Evolutionary conservation across 2,329 filamentous ascomycete genomes (phyloP).

Genomic region (Monosporascus ibericus): DNA sequence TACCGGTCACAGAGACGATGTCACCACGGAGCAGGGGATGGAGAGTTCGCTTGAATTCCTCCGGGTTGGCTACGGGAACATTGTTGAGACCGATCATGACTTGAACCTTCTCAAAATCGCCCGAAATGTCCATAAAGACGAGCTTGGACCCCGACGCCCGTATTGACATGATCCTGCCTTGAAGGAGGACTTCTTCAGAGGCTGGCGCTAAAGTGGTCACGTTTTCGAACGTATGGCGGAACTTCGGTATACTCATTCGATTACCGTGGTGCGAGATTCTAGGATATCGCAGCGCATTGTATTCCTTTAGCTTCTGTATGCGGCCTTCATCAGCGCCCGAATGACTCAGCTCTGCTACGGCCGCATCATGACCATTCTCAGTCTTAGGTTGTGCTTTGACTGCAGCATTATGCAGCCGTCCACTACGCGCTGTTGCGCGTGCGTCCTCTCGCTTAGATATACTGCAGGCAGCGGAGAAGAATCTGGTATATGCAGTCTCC

Average conservation of each 20-base stretch:
- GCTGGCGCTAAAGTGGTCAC: slow-evolving; percentile 11
- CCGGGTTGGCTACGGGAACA: slow-evolving; percentile 29
- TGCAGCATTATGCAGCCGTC: slow-evolving; percentile 7
- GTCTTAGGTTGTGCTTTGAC: background rate
- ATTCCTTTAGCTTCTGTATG: slow-evolving; percentile 45
- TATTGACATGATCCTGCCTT: slow-evolving; percentile 25
- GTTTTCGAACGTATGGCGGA: slow-evolving; percentile 27
- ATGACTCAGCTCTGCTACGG: slow-evolving; percentile 5
- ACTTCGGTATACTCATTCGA: slow-evolving; percentile 32
- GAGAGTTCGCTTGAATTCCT: slow-evolving; percentile 53
- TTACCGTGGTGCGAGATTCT: slow-evolving; percentile 31
- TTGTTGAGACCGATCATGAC: slow-evolving; percentile 64
- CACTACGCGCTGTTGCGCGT: slow-evolving; percentile 12
- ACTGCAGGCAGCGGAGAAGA: slow-evolving; percentile 37
- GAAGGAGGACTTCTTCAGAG: slow-evolving; percentile 23
- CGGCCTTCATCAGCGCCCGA: slow-evolving; percentile 24
- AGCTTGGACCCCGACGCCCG: slow-evolving; percentile 59
- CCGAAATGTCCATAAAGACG: slow-evolving; percentile 74
- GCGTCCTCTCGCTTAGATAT: background rate
- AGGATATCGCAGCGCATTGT: slow-evolving; percentile 50
- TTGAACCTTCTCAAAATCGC: slow-evolving; percentile 69
- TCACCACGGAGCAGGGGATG: slow-evolving; percentile 73
- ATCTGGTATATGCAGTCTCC: slow-evolving; percentile 38
- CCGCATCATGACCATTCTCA: slow-evolving; percentile 1
- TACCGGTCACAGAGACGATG: slow-evolving; percentile 60